These are phyloP conservation scores for Coleophoma eucalyptorum DNA, from an alignment of 2,329 filamentous ascomycete genomes.

Conservation along the genomic window DNA sequence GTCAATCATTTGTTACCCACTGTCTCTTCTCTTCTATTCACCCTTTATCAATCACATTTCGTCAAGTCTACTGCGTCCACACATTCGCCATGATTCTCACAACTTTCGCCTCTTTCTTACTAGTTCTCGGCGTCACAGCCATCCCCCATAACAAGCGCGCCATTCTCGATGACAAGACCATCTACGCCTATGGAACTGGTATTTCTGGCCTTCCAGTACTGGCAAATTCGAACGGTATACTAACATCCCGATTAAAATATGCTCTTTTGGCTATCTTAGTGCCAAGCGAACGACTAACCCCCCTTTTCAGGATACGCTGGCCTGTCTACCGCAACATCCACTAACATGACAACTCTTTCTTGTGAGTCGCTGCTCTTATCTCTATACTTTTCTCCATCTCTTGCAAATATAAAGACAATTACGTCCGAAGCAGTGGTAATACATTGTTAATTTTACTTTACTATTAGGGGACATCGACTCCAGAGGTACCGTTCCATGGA, in stretches of 20 bases:
- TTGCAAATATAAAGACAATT: no score
- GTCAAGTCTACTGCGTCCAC: no score
- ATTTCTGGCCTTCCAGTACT: conserved; percentile 23
- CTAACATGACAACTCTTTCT: background rate
- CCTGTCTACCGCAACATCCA: background rate
- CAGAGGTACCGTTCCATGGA: background rate
- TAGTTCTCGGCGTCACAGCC: background rate
- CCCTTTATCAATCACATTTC: background rate
- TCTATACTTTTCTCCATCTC: background rate
- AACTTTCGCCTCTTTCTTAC: background rate
- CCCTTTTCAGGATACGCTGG: background rate
- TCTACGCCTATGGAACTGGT: conserved; percentile 27
- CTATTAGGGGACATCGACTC: background rate
- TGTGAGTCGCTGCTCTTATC: background rate
- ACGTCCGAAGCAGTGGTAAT: no score
- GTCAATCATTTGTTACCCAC: background rate
- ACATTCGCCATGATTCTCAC: conserved; percentile 1
- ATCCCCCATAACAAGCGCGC: background rate
- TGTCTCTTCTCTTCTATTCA: background rate
- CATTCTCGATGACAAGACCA: background rate
- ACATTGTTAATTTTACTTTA: no score
- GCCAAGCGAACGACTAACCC: conserved; percentile 2
- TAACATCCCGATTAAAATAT: background rate
- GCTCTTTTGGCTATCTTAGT: background rate
- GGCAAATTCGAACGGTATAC: conserved; percentile 22